phyloP scores from a whole-genome alignment of 306 rosid species.

The Trifolium subterraneum region DNA sequence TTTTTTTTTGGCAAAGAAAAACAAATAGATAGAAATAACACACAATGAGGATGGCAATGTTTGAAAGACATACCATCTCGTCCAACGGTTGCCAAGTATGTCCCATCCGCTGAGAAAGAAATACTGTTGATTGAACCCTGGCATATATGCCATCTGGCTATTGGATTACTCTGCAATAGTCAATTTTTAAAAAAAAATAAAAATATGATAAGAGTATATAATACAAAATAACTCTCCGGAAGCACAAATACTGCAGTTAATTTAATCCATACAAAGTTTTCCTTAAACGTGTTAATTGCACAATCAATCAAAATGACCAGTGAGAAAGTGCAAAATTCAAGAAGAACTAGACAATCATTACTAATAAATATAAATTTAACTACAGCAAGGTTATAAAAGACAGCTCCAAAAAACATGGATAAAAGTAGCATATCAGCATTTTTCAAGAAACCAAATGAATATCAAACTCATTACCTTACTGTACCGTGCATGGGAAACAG shows the following conservation, averaged over 20 bases:
- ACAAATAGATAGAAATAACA: constrained; percentile 12
- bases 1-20: constrained; percentile 1
- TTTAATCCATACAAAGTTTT: constrained; percentile 40
- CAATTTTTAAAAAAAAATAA: not conserved
- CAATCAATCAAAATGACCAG: constrained; percentile 24
- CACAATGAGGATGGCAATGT: constrained; percentile 11
- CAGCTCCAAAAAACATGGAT: constrained; percentile 1
- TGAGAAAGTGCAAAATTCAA: constrained; percentile 26
- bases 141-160: constrained; percentile 98
- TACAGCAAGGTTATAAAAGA: constrained; percentile 22
- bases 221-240: constrained; percentile 13
- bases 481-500: constrained; percentile 92
- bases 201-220: not conserved
- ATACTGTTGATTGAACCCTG: constrained; percentile 82
- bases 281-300: constrained; percentile 7
- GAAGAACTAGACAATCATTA: constrained; percentile 23
- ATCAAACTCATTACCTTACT: constrained; percentile 71
- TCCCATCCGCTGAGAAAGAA: constrained; percentile 87
- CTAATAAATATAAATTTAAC: constrained; percentile 20
- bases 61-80: constrained; percentile 77
- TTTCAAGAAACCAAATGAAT: constrained; percentile 11
- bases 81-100: constrained; percentile 84
- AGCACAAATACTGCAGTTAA: constrained; percentile 26
- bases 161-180: constrained; percentile 82
- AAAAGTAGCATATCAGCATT: constrained; percentile 11